These are phyloP conservation scores for Emergomyces orientalis DNA, from an alignment of 2,329 filamentous ascomycete genomes.

Conservation along the genomic window DNA sequence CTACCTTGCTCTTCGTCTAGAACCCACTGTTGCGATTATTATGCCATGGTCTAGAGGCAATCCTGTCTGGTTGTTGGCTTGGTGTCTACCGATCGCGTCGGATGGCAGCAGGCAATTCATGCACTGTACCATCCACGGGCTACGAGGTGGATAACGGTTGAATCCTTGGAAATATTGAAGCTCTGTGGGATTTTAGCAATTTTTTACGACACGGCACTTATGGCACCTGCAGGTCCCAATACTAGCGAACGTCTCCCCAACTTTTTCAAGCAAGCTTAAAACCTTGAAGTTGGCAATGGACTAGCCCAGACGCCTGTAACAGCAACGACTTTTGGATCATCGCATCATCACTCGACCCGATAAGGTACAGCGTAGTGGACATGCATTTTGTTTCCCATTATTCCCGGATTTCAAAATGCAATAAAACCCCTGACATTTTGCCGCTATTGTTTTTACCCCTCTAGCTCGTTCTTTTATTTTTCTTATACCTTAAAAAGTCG, in stretches of 20 bases:
- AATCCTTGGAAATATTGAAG: background rate
- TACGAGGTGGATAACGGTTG: background rate
- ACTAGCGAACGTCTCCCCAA: background rate
- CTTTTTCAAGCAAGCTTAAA: background rate
- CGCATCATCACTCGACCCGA: background rate
- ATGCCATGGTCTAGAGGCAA: background rate
- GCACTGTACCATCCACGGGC: background rate
- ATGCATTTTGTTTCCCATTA: background rate
- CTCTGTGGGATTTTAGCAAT: background rate
- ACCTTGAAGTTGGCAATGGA: background rate
- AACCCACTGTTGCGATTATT: background rate
- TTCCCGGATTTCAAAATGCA: background rate
- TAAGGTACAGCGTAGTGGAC: background rate
- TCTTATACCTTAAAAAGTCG: background rate
- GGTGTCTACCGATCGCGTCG: background rate
- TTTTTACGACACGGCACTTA: background rate
- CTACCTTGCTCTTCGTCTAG: background rate
- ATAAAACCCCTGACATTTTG: background rate
- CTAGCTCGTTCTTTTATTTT: background rate
- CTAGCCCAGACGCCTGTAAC: background rate
- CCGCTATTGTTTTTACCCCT: background rate
- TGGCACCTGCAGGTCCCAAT: background rate
- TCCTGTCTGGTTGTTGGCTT: background rate
- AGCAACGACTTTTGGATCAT: background rate
- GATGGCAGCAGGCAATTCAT: background rate